These are phyloP conservation scores for Corymbia citriodora DNA, from an alignment of 441 rosid genomes.

Conservation along the genomic window DNA sequence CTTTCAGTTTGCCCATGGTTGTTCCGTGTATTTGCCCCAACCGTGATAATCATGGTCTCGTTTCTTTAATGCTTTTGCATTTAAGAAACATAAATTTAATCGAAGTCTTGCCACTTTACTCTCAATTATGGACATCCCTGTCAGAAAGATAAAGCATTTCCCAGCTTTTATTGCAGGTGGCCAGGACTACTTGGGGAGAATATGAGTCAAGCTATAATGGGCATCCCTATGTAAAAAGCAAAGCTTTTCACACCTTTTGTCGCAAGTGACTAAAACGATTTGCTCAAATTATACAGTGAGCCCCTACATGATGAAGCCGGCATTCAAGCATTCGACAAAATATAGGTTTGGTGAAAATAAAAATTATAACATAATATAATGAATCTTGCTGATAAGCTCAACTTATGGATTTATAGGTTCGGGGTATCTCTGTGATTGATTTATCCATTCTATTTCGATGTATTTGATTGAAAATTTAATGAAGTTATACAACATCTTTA, in stretches of 20 bases:
- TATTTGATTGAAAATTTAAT: not conserved
- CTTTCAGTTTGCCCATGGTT: not conserved
- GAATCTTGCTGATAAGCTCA: too few species aligned
- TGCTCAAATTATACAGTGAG: not conserved
- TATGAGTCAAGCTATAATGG: not conserved
- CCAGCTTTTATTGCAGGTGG: not conserved
- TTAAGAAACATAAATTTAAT: not conserved
- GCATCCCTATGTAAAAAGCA: not conserved
- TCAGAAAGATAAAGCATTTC: not conserved
- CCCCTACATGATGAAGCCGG: not conserved
- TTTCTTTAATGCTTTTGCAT: not conserved
- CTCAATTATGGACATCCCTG: not conserved
- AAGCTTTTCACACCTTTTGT: not conserved
- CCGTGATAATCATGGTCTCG: not conserved
- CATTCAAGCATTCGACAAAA: not conserved
- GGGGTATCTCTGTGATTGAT: too few species aligned
- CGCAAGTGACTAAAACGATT: not conserved
- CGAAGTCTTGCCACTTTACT: not conserved
- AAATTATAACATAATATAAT: too few species aligned
- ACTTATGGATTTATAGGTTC: not conserved
- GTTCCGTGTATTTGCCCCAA: not conserved
- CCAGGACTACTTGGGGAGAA: not conserved
- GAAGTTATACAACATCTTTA: not conserved
- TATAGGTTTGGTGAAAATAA: not conserved
- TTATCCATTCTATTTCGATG: not conserved